These are phyloP conservation scores for Phytophthora sojae DNA, from an alignment of 352 stramenopile species.

Conservation along the genomic window DNA sequence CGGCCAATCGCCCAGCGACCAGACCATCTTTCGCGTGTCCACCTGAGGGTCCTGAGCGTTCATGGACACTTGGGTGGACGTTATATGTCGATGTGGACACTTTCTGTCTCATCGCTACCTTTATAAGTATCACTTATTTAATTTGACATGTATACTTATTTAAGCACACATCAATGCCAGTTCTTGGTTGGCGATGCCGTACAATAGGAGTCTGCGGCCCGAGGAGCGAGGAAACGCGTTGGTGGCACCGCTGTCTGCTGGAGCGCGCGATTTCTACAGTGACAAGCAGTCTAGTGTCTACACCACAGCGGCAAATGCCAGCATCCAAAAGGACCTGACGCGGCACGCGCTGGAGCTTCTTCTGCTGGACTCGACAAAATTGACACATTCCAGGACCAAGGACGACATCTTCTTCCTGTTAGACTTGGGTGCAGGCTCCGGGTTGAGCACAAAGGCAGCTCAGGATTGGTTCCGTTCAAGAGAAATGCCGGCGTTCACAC, in stretches of 20 bases:
- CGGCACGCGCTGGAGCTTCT: slow-evolving; percentile 69
- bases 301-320: slow-evolving; percentile 70
- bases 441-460: slow-evolving; percentile 67
- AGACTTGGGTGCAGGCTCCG: slow-evolving; percentile 76
- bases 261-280: slow-evolving; percentile 69
- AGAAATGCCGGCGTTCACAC: slow-evolving; percentile 40
- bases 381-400: slow-evolving; percentile 14
- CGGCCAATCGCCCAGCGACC: slow-evolving; percentile 37
- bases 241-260: slow-evolving; percentile 42
- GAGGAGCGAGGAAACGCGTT: slow-evolving; percentile 54
- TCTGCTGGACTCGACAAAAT: slow-evolving; percentile 19
- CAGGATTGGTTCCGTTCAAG: slow-evolving; percentile 57
- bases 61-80: neutral
- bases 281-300: slow-evolving; percentile 68
- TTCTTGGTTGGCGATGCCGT: slow-evolving; percentile 54
- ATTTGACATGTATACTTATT: slow-evolving; percentile 15
- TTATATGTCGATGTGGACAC: slow-evolving; percentile 5
- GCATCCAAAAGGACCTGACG: slow-evolving; percentile 77
- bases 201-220: slow-evolving; percentile 45
- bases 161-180: slow-evolving; percentile 10
- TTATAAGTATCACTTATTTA: slow-evolving; percentile 20
- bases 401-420: slow-evolving; percentile 51
- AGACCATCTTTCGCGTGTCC: slow-evolving; percentile 39
- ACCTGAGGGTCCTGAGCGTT: slow-evolving; percentile 8
- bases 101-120: neutral